phyloP scores from a whole-genome alignment of 192 early-diverging fungal genomes.

The Dissophora ornata region DNA sequence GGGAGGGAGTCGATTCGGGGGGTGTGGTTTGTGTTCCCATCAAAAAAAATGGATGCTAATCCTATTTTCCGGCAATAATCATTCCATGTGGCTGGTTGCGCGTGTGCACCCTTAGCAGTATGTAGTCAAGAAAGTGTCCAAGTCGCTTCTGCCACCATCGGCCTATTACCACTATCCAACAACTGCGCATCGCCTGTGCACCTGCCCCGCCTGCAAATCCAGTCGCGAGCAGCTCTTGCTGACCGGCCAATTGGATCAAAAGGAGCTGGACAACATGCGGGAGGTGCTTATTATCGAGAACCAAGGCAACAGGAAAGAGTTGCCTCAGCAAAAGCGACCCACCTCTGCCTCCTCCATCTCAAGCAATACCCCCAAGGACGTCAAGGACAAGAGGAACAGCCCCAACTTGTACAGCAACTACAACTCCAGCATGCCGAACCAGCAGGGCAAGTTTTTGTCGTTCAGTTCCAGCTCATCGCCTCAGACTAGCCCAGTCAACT shows the following conservation, averaged over 20 bases:
- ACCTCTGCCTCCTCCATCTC: slow-evolving; percentile 18
- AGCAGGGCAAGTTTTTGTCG: slow-evolving; percentile 13
- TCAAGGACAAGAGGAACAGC: slow-evolving; percentile 24
- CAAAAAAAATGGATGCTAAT: no score
- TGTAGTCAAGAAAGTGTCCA: slow-evolving; percentile 51
- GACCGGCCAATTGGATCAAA: slow-evolving; percentile 35
- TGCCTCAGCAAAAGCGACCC: slow-evolving; percentile 36
- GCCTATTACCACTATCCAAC: slow-evolving; percentile 54
- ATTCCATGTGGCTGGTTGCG: background rate
- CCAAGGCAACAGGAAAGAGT: slow-evolving; percentile 37
- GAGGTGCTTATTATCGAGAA: slow-evolving; percentile 52
- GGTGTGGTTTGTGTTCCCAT: no score
- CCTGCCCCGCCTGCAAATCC: slow-evolving; percentile 50
- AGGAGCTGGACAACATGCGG: slow-evolving; percentile 32
- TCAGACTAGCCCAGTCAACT: slow-evolving; percentile 32
- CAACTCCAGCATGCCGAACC: slow-evolving; percentile 42
- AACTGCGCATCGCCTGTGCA: slow-evolving; percentile 46
- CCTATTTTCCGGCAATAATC: no score
- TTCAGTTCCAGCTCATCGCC: slow-evolving; percentile 33
- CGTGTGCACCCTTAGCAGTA: slow-evolving; percentile 13
- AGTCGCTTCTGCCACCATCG: slow-evolving; percentile 44
- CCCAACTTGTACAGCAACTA: slow-evolving; percentile 33
- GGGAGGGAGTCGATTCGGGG: no score
- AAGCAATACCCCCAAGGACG: background rate
- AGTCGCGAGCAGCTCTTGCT: slow-evolving; percentile 37